These are phyloP conservation scores for Hibiscus mutabilis DNA, from an alignment of 345 rosid genomes.

Conservation along the genomic window DNA sequence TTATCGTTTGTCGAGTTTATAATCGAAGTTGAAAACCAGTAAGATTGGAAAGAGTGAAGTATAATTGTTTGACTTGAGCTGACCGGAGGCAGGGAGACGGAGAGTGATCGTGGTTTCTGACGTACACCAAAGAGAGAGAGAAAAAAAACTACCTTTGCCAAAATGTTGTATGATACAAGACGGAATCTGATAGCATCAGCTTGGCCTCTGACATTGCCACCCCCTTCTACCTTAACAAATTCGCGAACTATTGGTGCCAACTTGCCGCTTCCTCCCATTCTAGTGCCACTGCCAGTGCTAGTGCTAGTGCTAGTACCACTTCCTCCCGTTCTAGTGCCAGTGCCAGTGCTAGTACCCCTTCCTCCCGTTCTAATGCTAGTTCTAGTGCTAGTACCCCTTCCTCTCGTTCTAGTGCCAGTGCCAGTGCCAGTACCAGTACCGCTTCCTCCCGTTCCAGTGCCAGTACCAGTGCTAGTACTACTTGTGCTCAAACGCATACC, in stretches of 20 bases:
- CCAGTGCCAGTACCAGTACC: too few relatives aligned
- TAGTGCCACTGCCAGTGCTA: too few relatives aligned
- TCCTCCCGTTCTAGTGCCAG: not conserved
- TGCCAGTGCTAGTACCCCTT: not conserved
- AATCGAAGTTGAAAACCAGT: too few relatives aligned
- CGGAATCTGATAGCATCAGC: slow-evolving; percentile 58
- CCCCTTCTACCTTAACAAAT: slow-evolving; percentile 47
- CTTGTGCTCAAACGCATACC: too few relatives aligned
- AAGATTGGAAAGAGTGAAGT: not conserved
- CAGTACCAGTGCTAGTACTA: too few relatives aligned
- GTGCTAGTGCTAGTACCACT: too few relatives aligned
- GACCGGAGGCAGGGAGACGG: slow-evolving; percentile 85
- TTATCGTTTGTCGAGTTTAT: too few relatives aligned
- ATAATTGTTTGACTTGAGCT: slow-evolving; percentile 9
- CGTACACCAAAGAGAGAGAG: slow-evolving; percentile 36
- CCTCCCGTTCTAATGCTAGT: slow-evolving; percentile 1
- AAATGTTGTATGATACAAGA: slow-evolving; percentile 59
- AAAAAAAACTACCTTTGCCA: slow-evolving; percentile 52
- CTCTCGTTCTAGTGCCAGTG: too few relatives aligned
- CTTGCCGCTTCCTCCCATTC: too few relatives aligned
- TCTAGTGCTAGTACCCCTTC: too few relatives aligned
- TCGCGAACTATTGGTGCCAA: slow-evolving; percentile 34
- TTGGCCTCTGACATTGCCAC: slow-evolving; percentile 33
- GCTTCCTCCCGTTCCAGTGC: too few relatives aligned
- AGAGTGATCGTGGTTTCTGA: slow-evolving; percentile 55